Evolutionary conservation across 73 alveolate species (phyloP).

Genomic region (Paramecium biaurelia): DNA sequence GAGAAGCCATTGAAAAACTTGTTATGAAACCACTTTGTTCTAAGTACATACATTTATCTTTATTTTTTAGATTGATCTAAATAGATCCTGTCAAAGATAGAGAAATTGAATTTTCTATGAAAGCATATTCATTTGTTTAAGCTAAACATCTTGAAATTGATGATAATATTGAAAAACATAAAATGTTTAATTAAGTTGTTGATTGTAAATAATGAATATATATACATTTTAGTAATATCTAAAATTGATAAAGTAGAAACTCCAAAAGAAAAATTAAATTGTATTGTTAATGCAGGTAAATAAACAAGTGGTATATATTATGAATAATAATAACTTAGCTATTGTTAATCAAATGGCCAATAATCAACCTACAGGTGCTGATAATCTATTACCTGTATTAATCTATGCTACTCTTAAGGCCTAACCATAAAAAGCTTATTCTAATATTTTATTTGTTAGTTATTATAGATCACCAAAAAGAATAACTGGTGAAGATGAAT

Average conservation of each 20-base stretch:
- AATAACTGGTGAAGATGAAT: not conserved
- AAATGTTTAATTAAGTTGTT: not conserved
- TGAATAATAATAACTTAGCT: not conserved
- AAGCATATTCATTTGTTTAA: not conserved
- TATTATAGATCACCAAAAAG: conserved; percentile 35
- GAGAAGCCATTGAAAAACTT: conserved; percentile 37
- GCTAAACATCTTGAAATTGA: conserved; percentile 41
- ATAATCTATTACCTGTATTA: conserved; percentile 15
- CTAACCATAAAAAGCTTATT: conserved; percentile 20
- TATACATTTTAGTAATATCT: not conserved
- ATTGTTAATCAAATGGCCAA: conserved; percentile 36
- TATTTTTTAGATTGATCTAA: not conserved
- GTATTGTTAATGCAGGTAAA: conserved; percentile 25
- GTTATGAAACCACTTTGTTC: conserved; percentile 31
- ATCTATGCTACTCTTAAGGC: conserved; percentile 29
- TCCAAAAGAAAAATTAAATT: conserved; percentile 4
- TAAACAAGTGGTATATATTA: not conserved
- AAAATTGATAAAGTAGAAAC: conserved; percentile 37
- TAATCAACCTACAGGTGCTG: conserved; percentile 26
- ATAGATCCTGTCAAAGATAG: conserved; percentile 14
- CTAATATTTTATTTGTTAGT: not conserved
- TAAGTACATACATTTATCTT: not conserved
- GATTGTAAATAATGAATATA: not conserved
- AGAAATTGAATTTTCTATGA: conserved; percentile 28
- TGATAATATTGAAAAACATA: not conserved